Conservation (phyloP, 768 basidiomycete genomes). For the Suillus placidus region DNA sequence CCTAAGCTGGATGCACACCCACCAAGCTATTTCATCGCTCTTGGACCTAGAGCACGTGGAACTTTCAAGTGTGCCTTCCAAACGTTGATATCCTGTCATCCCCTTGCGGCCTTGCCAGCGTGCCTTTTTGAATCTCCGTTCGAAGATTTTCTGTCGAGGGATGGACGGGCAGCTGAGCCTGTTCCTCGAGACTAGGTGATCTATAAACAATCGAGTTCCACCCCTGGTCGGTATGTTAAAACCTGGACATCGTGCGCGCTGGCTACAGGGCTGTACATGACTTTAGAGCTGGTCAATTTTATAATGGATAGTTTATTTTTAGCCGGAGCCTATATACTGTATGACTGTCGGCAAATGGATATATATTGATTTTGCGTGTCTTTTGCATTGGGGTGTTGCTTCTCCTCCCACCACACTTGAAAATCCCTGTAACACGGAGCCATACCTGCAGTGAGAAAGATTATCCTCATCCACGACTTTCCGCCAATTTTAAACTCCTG, state of each 20-base stretch:
- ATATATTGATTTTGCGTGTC: slow-evolving; percentile 2
- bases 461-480: not conserved
- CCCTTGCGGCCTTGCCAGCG: too few species aligned
- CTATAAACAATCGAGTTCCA: too few species aligned
- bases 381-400: not conserved
- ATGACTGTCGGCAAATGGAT: not conserved
- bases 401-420: slow-evolving; percentile 1
- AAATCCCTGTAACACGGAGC: not conserved
- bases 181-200: too few species aligned
- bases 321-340: not conserved
- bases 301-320: not conserved
- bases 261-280: not conserved
- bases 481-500: slow-evolving; percentile 11
- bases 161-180: too few species aligned
- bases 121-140: too few species aligned
- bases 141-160: too few species aligned
- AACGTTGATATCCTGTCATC: too few species aligned
- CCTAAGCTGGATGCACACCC: too few species aligned
- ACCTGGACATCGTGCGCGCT: not conserved
- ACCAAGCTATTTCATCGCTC: too few species aligned
- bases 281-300: not conserved
- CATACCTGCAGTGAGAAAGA: not conserved
- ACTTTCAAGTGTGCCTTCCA: too few species aligned
- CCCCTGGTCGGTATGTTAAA: too few species aligned
- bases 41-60: too few species aligned